These are phyloP conservation scores for Hibiscus syriacus DNA, from an alignment of 345 rosid species.

Conservation along the genomic window DNA sequence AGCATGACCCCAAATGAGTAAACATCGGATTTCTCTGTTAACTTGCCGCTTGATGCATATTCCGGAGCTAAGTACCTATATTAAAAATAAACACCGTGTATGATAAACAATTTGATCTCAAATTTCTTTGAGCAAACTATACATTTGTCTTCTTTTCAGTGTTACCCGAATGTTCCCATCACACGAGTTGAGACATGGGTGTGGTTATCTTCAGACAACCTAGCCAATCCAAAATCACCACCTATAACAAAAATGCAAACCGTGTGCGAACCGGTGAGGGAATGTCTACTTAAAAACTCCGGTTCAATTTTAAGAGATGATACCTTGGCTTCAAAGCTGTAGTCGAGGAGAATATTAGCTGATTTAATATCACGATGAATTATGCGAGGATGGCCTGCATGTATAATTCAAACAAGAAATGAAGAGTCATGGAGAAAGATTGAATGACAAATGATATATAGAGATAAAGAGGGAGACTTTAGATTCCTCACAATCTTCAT, in stretches of 20 bases:
- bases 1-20: slow-evolving; percentile 95
- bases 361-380: slow-evolving; percentile 92
- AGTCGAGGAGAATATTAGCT: slow-evolving; percentile 80
- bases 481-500: slow-evolving; percentile 77
- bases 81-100: not conserved
- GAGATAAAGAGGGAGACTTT: not conserved
- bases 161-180: slow-evolving; percentile 96
- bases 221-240: slow-evolving; percentile 96
- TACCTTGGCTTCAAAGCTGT: slow-evolving; percentile 92
- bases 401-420: slow-evolving; percentile 2
- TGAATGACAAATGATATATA: not conserved
- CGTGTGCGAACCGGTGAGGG: no score
- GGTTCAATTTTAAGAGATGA: not conserved
- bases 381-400: slow-evolving; percentile 80
- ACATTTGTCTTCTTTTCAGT: no score
- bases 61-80: slow-evolving; percentile 92
- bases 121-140: no score
- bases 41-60: slow-evolving; percentile 86
- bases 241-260: slow-evolving; percentile 42
- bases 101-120: no score
- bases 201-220: slow-evolving; percentile 68
- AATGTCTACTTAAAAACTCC: not conserved
- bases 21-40: slow-evolving; percentile 90
- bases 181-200: slow-evolving; percentile 97
- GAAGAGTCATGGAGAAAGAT: not conserved